Evolutionary conservation across 768 basidiomycete species (phyloP).

Genomic region (Epithele typhae): DNA sequence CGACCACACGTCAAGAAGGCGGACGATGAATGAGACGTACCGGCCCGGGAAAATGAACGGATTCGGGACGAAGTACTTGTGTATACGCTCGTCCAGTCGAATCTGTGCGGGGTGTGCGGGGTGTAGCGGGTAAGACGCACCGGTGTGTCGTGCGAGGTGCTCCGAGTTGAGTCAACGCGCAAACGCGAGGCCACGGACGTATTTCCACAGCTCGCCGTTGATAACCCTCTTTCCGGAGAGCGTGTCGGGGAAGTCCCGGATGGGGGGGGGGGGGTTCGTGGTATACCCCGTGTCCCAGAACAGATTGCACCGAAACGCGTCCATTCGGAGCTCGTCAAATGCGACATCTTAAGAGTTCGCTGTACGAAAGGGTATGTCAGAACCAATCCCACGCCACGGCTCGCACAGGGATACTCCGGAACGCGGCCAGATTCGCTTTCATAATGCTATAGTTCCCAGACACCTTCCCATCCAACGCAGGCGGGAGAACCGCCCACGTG

Average conservation of each 20-base stretch:
- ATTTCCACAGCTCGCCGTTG: too few species aligned
- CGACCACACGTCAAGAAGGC: neutral
- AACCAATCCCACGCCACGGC: neutral
- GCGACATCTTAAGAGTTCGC: constrained; percentile 19
- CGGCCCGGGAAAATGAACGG: constrained; percentile 59
- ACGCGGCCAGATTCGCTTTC: constrained; percentile 12
- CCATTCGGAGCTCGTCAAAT: constrained; percentile 5
- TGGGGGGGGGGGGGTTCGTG: constrained; percentile 21
- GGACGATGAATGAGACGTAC: constrained; percentile 16
- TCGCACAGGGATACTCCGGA: constrained; percentile 34
- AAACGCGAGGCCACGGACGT: too few species aligned
- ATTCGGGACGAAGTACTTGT: constrained; percentile 58
- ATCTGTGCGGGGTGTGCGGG: too few species aligned
- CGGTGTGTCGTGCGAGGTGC: too few species aligned
- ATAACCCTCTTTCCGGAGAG: too few species aligned
- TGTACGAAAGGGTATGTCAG: neutral
- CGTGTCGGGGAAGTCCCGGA: too few species aligned
- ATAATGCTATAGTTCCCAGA: constrained; percentile 34
- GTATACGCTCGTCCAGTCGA: constrained; percentile 59
- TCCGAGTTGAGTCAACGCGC: too few species aligned
- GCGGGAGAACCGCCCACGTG: constrained; percentile 19
- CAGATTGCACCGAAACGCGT: constrained; percentile 11
- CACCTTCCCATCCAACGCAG: constrained; percentile 26
- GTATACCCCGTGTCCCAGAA: constrained; percentile 18
- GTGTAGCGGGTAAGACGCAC: too few species aligned